Evolutionary conservation across 176 grass and related monocot species (phyloP), one percentile per base, ranked within the genome.

Genomic region (Aegilops longissima): DNA sequence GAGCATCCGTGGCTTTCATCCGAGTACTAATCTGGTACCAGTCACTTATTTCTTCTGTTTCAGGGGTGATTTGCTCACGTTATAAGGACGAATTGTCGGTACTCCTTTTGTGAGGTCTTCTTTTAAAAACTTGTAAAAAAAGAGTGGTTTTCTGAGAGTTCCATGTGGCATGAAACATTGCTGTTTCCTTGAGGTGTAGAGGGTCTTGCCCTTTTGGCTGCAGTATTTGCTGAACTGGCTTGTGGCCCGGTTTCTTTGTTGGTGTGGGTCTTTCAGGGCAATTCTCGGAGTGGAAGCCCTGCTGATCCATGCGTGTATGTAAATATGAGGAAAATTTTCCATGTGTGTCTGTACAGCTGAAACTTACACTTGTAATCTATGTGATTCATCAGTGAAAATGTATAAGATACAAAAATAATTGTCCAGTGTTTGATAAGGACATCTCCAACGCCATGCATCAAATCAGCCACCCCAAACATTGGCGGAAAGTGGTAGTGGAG

Each of bases 1-100:
- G 81, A 86, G 21, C 97, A 96, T 90, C 90, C 79, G 68, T 98
- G 97, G 94, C 80, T 98, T 93, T 94, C 92, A 44, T 90, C 80
- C 82, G 80, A 83, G 1, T 94, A 94, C 84, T 79, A 77, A 61
- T 83, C 49, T 35, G 64, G 66, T 63, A 54, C 21, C 47, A 77
- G 75, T 13, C 4, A 1, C 38, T 71, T 0, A 3, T 65, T 62
- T 73, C 7, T 33, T 76, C 58, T 56, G 3, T 39, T 76, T 44
- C 58, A 25, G 29, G 36, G 64, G 33, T 64, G 5, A 30, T 82
- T 82, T 86, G 24, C 52, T 21, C 18, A 39, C 16, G 16, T 54
- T 27, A 70, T 20, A 23, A 90, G 65, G 73, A 78, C 83, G 36
- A 7, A 12, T 14, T 90, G 74, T 42, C 5, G 3, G 36, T 82